Evolutionary conservation across 192 early-diverging fungal genomes (phyloP).

Genomic region (Umbelopsis vinacea): DNA sequence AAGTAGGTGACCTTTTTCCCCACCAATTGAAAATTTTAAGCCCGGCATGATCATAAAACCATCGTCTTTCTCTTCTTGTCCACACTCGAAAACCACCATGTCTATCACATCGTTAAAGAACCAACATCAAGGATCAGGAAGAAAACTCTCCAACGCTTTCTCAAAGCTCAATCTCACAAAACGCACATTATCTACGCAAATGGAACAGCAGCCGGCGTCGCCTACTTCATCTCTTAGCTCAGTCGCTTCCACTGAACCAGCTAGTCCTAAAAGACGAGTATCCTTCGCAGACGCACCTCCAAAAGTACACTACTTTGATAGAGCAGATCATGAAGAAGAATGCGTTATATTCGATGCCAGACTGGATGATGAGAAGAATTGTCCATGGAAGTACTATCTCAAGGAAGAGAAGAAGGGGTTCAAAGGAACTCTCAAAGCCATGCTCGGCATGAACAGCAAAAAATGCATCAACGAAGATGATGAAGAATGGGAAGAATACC

Average conservation of each 20-base stretch:
- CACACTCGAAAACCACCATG: neutral
- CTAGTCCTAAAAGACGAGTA: slow-evolving; percentile 2
- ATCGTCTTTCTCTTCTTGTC: neutral
- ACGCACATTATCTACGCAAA: neutral
- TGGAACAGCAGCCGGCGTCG: neutral
- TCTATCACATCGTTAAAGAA: neutral
- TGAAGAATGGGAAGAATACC: slow-evolving; percentile 19
- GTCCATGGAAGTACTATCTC: slow-evolving; percentile 13
- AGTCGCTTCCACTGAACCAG: neutral
- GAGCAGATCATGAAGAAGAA: slow-evolving; percentile 5
- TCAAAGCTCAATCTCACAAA: neutral
- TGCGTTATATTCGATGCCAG: slow-evolving; percentile 4
- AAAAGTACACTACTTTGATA: slow-evolving; percentile 17
- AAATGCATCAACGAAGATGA: neutral
- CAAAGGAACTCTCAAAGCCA: slow-evolving; percentile 10
- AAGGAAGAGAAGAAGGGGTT: slow-evolving; percentile 11
- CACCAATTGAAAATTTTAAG: neutral
- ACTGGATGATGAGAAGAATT: slow-evolving; percentile 1
- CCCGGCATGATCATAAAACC: neutral
- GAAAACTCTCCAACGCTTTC: neutral
- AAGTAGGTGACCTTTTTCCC: neutral
- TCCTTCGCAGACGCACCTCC: neutral
- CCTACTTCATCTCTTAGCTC: neutral
- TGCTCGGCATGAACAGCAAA: neutral
- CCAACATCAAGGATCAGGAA: neutral